Percentiles rank a stretch among this genome's conserved stretches.
Conservation (phyloP, 148 eudicot genomes). For the Rhododendron williamsianum region DNA sequence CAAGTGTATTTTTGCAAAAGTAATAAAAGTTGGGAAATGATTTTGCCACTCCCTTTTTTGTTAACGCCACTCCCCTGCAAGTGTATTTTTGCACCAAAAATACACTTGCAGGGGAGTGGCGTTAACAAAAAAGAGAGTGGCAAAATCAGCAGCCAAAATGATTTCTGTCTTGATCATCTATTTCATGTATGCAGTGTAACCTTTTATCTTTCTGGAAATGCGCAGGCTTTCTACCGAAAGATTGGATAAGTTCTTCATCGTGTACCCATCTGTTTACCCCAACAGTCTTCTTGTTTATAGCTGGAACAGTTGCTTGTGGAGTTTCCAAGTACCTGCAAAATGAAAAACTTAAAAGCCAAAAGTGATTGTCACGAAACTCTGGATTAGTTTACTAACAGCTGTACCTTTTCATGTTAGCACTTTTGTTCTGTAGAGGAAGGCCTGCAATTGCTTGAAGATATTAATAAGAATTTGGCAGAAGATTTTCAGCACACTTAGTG, state of each 20-base stretch:
- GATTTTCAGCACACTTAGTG: neutral
- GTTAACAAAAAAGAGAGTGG: too few species aligned
- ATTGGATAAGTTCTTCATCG: constrained; percentile 62
- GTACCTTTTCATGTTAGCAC: neutral
- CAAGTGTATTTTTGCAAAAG: too few species aligned
- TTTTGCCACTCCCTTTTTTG: too few species aligned
- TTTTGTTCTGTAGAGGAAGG: neutral
- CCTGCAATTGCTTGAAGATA: neutral
- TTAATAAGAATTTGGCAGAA: neutral
- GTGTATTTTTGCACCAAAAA: too few species aligned
- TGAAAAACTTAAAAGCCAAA: constrained; percentile 33
- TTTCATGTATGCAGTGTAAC: neutral
- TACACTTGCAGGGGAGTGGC: too few species aligned
- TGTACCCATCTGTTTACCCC: constrained; percentile 77
- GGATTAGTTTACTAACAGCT: neutral
- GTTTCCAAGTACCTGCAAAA: constrained; percentile 70
- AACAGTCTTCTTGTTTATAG: constrained; percentile 68
- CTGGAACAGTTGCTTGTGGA: constrained; percentile 65
- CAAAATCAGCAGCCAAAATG: too few species aligned
- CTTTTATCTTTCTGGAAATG: neutral
- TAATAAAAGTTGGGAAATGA: too few species aligned
- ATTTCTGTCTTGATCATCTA: neutral
- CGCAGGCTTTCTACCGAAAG: constrained; percentile 72
- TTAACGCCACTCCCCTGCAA: too few species aligned
- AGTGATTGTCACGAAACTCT: constrained; percentile 18